These are phyloP conservation scores for Lepidopterella palustris DNA, from an alignment of 495 filamentous ascomycete genomes.

Conservation along the genomic window DNA sequence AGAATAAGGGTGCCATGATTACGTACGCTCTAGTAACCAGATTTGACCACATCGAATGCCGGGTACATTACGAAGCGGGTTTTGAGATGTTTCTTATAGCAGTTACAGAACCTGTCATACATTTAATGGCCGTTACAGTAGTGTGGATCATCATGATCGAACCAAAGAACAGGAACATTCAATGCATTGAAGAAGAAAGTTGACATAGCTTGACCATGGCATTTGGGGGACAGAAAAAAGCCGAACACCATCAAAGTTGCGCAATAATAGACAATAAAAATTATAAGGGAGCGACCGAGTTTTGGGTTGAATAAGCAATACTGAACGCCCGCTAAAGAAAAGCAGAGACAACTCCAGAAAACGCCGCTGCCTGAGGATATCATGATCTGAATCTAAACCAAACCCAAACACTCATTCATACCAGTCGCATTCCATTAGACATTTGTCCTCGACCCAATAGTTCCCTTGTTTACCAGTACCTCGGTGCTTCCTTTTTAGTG, in stretches of 20 bases:
- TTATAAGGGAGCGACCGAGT: not conserved
- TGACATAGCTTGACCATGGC: not conserved
- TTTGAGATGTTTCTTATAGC: too few relatives aligned
- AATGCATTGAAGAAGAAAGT: too few relatives aligned
- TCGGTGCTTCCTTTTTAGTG: too few relatives aligned
- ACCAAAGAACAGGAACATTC: too few relatives aligned
- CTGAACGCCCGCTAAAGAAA: not conserved
- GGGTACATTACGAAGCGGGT: too few relatives aligned
- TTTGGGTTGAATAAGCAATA: not conserved
- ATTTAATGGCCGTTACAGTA: too few relatives aligned
- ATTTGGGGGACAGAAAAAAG: not conserved
- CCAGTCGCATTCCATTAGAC: not conserved
- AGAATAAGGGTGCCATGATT: too few relatives aligned
- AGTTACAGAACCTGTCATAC: too few relatives aligned
- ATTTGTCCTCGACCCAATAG: not conserved
- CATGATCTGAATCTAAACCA: not conserved
- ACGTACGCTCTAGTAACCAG: too few relatives aligned
- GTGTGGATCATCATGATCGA: too few relatives aligned
- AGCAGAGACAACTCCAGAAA: not conserved
- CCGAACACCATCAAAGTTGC: not conserved
- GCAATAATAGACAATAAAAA: not conserved
- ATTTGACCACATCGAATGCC: too few relatives aligned
- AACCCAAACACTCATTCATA: not conserved
- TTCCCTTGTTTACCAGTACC: not conserved
- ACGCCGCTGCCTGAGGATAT: slow-evolving; percentile 1